phyloP scores from a whole-genome alignment of 139 green algal species.

The Closterium sp. region DNA sequence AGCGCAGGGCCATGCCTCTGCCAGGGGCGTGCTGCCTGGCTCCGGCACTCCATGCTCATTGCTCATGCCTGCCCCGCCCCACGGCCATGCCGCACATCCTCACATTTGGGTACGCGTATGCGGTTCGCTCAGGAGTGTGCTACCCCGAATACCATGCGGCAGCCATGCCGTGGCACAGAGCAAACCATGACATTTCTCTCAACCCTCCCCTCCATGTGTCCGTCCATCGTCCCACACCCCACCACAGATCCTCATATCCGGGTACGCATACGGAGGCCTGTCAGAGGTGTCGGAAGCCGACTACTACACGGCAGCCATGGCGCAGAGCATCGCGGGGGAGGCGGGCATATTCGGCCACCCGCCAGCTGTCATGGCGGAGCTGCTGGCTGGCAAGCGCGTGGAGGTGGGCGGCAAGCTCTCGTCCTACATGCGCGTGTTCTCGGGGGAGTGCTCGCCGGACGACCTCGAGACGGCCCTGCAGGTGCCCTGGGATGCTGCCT shows the following conservation, averaged over 20 bases:
- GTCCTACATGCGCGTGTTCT: conserved; percentile 68
- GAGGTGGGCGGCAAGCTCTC: conserved; percentile 49
- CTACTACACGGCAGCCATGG: conserved; percentile 59
- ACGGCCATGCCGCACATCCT: too few relatives aligned
- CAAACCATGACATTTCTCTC: too few relatives aligned
- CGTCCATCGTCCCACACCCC: too few relatives aligned
- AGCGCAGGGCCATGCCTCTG: background rate
- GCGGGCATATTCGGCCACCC: conserved; percentile 77
- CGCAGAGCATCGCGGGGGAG: conserved; percentile 65
- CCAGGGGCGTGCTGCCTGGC: too few relatives aligned
- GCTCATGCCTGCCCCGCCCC: too few relatives aligned
- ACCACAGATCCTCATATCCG: conserved; percentile 66
- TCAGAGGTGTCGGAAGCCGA: conserved; percentile 60
- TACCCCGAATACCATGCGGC: too few relatives aligned
- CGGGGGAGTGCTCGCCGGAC: conserved; percentile 63
- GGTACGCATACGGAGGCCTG: conserved; percentile 72
- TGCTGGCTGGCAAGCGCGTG: conserved; percentile 67
- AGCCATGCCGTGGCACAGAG: too few relatives aligned
- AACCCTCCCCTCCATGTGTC: too few relatives aligned
- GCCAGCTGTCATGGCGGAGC: conserved; percentile 61
- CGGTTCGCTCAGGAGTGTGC: too few relatives aligned
- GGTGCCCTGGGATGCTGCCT: background rate
- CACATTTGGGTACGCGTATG: too few relatives aligned
- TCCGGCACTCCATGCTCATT: too few relatives aligned
- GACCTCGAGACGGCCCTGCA: conserved; percentile 75